These are phyloP conservation scores for Phytophthora parvispora DNA, from an alignment of 352 stramenopile genomes.

Conservation along the genomic window DNA sequence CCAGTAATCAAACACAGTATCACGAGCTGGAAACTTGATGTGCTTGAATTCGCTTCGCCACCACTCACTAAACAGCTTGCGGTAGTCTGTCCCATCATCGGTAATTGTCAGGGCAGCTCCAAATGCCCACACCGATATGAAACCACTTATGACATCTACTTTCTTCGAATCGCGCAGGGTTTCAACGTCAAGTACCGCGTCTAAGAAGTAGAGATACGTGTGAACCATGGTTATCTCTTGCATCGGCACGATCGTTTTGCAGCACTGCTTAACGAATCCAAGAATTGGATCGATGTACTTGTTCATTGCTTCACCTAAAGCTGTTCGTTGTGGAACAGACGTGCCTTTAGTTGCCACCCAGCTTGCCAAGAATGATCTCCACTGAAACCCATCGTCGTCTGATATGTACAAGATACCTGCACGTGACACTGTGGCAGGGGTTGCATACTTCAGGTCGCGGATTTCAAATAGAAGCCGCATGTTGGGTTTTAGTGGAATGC, in stretches of 20 bases:
- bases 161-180: slow-evolving; percentile 70
- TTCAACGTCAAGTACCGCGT: slow-evolving; percentile 84
- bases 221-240: slow-evolving; percentile 95
- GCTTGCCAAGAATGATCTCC: slow-evolving; percentile 92
- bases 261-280: slow-evolving; percentile 88
- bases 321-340: slow-evolving; percentile 59
- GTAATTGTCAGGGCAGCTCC: slow-evolving; percentile 87
- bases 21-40: slow-evolving; percentile 94
- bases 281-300: slow-evolving; percentile 91
- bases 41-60: slow-evolving; percentile 95
- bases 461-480: slow-evolving; percentile 98
- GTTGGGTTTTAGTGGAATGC: slow-evolving; percentile 95
- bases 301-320: slow-evolving; percentile 76
- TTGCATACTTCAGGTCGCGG: slow-evolving; percentile 95
- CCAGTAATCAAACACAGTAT: slow-evolving; percentile 98
- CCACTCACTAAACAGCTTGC: slow-evolving; percentile 96
- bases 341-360: slow-evolving; percentile 88
- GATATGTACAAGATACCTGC: slow-evolving; percentile 97
- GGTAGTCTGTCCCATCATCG: slow-evolving; percentile 95
- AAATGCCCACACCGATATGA: slow-evolving; percentile 96
- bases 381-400: slow-evolving; percentile 93
- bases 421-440: slow-evolving; percentile 95
- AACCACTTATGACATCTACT: slow-evolving; percentile 91
- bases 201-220: slow-evolving; percentile 93
- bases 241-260: slow-evolving; percentile 90